Evolutionary conservation across 2,329 filamentous ascomycete species (phyloP).

Genomic region (Trichoderma koningiopsis): DNA sequence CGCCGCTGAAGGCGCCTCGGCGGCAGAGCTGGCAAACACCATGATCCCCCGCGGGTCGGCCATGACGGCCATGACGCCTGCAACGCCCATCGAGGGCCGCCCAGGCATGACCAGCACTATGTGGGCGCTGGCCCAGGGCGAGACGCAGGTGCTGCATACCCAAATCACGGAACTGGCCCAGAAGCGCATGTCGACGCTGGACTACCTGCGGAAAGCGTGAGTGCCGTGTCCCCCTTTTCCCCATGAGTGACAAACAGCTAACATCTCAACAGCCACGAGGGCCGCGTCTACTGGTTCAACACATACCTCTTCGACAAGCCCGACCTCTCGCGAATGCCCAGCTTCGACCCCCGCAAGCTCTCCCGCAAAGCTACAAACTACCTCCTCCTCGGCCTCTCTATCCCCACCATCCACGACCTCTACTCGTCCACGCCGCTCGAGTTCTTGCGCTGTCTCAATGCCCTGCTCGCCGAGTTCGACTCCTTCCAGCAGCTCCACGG

Average conservation of each 20-base stretch:
- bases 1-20: slow-evolving; percentile 31
- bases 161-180: slow-evolving; percentile 82
- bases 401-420: slow-evolving; percentile 87
- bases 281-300: slow-evolving; percentile 97
- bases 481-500: slow-evolving; percentile 87
- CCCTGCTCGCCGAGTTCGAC: slow-evolving; percentile 88
- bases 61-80: slow-evolving; percentile 30
- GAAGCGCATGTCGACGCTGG: slow-evolving; percentile 91
- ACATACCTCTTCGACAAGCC: slow-evolving; percentile 86
- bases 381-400: slow-evolving; percentile 85
- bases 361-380: slow-evolving; percentile 91
- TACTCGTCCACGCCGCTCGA: slow-evolving; percentile 78
- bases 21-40: slow-evolving; percentile 19
- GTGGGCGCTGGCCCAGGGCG: slow-evolving; percentile 44
- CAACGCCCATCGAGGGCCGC: slow-evolving; percentile 26
- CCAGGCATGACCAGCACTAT: slow-evolving; percentile 20
- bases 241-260: background rate
- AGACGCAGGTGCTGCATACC: slow-evolving; percentile 54
- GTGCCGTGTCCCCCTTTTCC: slow-evolving; percentile 38
- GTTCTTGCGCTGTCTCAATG: slow-evolving; percentile 83
- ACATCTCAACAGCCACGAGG: slow-evolving; percentile 69
- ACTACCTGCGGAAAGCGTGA: slow-evolving; percentile 90
- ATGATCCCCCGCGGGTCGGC: slow-evolving; percentile 26
- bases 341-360: slow-evolving; percentile 81
- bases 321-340: slow-evolving; percentile 80